Percentiles rank a stretch among this genome's conserved stretches.
phyloP scores from a whole-genome alignment of 495 filamentous ascomycete species.

The Aspergillus ellipticus region DNA sequence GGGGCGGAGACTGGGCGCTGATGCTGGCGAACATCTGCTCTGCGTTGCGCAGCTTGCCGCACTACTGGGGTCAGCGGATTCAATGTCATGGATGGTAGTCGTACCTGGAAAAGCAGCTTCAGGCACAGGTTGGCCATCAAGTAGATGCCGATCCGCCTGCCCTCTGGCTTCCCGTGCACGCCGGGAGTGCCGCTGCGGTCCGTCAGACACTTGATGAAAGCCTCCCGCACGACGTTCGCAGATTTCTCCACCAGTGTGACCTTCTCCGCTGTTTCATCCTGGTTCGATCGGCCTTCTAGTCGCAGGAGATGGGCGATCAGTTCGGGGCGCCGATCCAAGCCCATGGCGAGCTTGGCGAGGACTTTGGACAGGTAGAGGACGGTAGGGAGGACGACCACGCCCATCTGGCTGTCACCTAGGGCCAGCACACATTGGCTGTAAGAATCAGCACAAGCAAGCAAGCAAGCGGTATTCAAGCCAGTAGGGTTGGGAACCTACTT shows the following conservation, averaged over 20 bases:
- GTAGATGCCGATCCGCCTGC: constrained; percentile 85
- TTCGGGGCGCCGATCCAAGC: constrained; percentile 70
- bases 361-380: constrained; percentile 72
- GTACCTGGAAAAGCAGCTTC: constrained; percentile 80
- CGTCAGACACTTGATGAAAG: constrained; percentile 85
- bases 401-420: constrained; percentile 71
- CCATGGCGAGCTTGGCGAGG: constrained; percentile 75
- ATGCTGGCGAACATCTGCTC: constrained; percentile 90
- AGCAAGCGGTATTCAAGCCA: too few relatives aligned
- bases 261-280: constrained; percentile 53
- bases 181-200: constrained; percentile 67
- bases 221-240: constrained; percentile 81
- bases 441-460: constrained; percentile 3
- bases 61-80: constrained; percentile 24
- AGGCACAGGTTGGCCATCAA: constrained; percentile 86
- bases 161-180: constrained; percentile 56
- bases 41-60: constrained; percentile 58
- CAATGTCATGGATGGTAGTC: constrained; percentile 9
- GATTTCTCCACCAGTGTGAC: constrained; percentile 80
- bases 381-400: constrained; percentile 71
- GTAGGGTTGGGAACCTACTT: constrained; percentile 49
- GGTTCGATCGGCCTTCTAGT: constrained; percentile 45
- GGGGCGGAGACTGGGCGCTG: constrained; percentile 72
- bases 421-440: constrained; percentile 72
- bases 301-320: constrained; percentile 55